Base-by-base conservation (phyloP, 148 eudicot genomes). In the Cornus florida region DNA sequence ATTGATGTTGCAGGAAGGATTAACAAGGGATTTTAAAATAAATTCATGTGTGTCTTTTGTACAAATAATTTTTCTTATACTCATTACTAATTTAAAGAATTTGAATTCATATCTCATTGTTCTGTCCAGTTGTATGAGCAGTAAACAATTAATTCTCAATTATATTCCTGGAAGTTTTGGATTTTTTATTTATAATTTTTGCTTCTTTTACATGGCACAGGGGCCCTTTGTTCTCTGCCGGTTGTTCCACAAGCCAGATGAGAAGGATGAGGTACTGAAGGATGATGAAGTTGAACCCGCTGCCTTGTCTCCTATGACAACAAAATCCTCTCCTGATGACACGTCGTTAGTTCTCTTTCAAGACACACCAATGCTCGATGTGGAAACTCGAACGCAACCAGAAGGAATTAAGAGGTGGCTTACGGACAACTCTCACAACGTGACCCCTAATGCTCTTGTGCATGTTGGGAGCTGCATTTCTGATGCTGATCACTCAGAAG, bases 191-290 rank as follows among this genome's bases (percentile, higher is more conserved):
- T 35, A 5, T 17, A 35, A 41, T 39, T 77, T 7, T 22, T 66
- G 74, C n/a, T 72, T 23, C 46, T 56, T 59, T 33, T 41, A 65
- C 50, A 48, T 75, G 28, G 24, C 66, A 5, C 80, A 83, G 86
- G 86, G 73, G 11, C 74, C 78, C 32, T 84, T 72, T 80, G 86
- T 84, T 72, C 75, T 84, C n/a, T 84, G 86, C 62, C 86, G 86
- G 56, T 80, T 84, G 77, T 84, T 84, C 43, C 74, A 71, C 31
- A 84, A 84, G 75, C 43, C 78, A 66, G 86, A 80, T 60, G 86
- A 80, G 66, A 77, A 77, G 39, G 38, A 64, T 7, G 80, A 80
- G 2, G 31, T 35, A 70, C 73, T n/a, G 0, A 84, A 84, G 66
- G 77, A 24, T 70, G 83, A 77, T 69, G 86, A 80, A 57, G 78